Percentiles rank a stretch among this genome's conserved stretches.
phyloP scores from a whole-genome alignment of 306 rosid species.

The Glycine latifolia region DNA sequence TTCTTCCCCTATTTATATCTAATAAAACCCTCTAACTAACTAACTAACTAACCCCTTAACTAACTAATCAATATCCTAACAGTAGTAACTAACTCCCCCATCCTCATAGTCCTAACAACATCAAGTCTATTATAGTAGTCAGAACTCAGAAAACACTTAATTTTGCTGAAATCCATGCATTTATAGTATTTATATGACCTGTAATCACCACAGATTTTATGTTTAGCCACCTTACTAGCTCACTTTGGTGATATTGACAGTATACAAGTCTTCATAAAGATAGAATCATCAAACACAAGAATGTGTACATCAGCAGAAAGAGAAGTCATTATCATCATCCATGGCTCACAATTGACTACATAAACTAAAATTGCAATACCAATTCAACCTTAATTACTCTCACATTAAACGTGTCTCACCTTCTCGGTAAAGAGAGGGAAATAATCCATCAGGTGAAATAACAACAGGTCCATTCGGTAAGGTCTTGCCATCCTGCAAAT shows the following conservation, averaged over 20 bases:
- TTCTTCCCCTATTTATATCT: no score
- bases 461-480: conserved; percentile 94
- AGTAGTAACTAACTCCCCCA: no score
- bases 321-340: conserved; percentile 3
- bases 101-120: background rate
- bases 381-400: background rate
- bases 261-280: background rate
- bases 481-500: conserved; percentile 85
- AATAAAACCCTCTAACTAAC: no score
- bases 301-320: conserved; percentile 1
- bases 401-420: conserved; percentile 58
- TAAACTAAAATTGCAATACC: conserved; percentile 26
- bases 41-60: no score
- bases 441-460: conserved; percentile 94
- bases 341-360: conserved; percentile 30
- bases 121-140: background rate
- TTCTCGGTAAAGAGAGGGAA: conserved; percentile 94
- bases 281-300: background rate
- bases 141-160: conserved; percentile 7
- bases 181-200: background rate
- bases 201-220: background rate
- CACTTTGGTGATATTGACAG: background rate
- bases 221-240: background rate
- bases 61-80: no score
- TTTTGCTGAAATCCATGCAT: background rate